Conservation (phyloP, 2,329 filamentous ascomycete species). For the Ophiostoma sp. region DNA sequence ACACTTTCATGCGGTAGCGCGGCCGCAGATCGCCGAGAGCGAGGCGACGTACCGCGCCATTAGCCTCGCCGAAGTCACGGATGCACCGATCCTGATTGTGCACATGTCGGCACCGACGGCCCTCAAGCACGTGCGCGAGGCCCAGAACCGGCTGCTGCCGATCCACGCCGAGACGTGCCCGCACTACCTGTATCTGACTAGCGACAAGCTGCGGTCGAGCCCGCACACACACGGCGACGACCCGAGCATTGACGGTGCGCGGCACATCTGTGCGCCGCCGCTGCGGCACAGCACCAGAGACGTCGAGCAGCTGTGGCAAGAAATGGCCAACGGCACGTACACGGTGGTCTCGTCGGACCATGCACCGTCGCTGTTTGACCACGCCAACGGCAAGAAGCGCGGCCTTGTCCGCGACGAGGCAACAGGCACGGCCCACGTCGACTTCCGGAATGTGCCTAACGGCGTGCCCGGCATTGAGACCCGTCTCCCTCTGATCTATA, state of each 20-base stretch:
- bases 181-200: slow-evolving; percentile 51
- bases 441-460: slow-evolving; percentile 55
- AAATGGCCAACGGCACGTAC: slow-evolving; percentile 49
- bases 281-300: slow-evolving; percentile 45
- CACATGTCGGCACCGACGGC: slow-evolving; percentile 46
- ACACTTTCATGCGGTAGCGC: slow-evolving; percentile 42
- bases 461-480: slow-evolving; percentile 55
- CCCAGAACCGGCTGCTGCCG: slow-evolving; percentile 46
- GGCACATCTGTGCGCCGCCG: slow-evolving; percentile 50
- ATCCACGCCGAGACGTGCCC: slow-evolving; percentile 55
- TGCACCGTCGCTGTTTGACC: slow-evolving; percentile 46
- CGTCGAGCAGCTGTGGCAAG: slow-evolving; percentile 45
- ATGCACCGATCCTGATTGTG: slow-evolving; percentile 49
- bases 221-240: slow-evolving; percentile 31
- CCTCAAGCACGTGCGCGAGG: slow-evolving; percentile 43
- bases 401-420: slow-evolving; percentile 28
- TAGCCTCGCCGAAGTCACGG: slow-evolving; percentile 42
- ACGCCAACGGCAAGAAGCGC: slow-evolving; percentile 34
- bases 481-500: slow-evolving; percentile 44
- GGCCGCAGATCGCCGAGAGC: slow-evolving; percentile 43
- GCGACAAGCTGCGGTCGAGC: slow-evolving; percentile 33
- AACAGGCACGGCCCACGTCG: slow-evolving; percentile 29
- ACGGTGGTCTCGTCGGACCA: slow-evolving; percentile 47
- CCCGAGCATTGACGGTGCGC: slow-evolving; percentile 44
- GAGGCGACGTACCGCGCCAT: slow-evolving; percentile 49